Evolutionary conservation across 306 rosid species (phyloP).

Genomic region (Cyamopsis tetragonoloba): DNA sequence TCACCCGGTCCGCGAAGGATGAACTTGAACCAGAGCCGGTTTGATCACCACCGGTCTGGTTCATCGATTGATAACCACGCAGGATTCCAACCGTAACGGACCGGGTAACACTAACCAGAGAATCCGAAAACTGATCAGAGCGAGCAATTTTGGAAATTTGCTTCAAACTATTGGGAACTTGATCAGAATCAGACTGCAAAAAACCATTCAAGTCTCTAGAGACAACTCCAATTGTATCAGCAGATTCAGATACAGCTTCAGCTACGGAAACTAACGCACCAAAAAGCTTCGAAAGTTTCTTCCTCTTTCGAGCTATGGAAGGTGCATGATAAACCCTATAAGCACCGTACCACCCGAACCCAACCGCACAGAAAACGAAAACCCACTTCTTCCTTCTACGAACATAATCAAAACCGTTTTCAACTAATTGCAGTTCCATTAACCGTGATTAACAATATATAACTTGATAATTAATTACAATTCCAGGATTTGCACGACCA

Average conservation of each 20-base stretch:
- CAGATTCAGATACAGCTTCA: conserved; percentile 58
- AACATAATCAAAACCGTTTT: conserved; percentile 39
- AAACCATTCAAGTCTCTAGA: conserved; percentile 68
- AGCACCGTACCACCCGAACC: conserved; percentile 54
- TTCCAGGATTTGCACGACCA: not conserved
- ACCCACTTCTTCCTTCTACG: conserved; percentile 58
- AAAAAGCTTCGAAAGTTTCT: conserved; percentile 47
- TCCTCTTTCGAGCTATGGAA: conserved; percentile 49
- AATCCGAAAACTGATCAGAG: conserved; percentile 55
- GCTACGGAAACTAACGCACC: conserved; percentile 54
- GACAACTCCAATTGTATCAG: conserved; percentile 56
- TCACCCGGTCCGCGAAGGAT: conserved; percentile 36
- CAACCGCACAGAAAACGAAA: conserved; percentile 42
- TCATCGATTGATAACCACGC: conserved; percentile 39
- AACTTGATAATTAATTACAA: not conserved
- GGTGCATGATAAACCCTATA: conserved; percentile 57
- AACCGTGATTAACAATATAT: not conserved
- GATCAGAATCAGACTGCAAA: conserved; percentile 62
- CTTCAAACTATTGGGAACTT: conserved; percentile 63
- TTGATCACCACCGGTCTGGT: conserved; percentile 5
- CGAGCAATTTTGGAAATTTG: conserved; percentile 66
- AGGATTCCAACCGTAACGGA: conserved; percentile 54
- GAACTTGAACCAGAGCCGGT: conserved; percentile 24
- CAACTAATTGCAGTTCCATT: conserved; percentile 51
- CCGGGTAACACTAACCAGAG: conserved; percentile 47